phyloP scores from a whole-genome alignment of 1,284 basidiomycete genomes.

The Ganoderma leucocontextum region DNA sequence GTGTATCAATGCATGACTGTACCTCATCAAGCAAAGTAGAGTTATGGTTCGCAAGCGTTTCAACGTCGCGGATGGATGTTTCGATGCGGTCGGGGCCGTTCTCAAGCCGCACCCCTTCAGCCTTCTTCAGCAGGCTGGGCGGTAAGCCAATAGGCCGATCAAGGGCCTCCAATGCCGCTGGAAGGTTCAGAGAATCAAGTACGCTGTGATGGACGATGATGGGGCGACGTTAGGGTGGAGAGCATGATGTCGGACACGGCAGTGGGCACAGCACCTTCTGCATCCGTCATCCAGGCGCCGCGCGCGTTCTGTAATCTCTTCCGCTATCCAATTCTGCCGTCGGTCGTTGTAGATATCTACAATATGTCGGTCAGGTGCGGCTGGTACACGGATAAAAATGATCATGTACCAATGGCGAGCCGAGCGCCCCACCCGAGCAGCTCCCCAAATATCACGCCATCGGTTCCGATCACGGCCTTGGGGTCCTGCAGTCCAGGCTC shows the following conservation, averaged over 20 bases:
- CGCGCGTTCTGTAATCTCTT: slow-evolving; percentile 70
- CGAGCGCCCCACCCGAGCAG: slow-evolving; percentile 91
- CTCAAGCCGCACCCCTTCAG: slow-evolving; percentile 84
- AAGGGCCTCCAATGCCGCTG: slow-evolving; percentile 87
- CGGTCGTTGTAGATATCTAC: slow-evolving; percentile 90
- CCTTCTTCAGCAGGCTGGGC: slow-evolving; percentile 86
- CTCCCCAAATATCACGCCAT: slow-evolving; percentile 75
- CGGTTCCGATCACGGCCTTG: slow-evolving; percentile 53
- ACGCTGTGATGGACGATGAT: slow-evolving; percentile 52
- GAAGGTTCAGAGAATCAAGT: slow-evolving; percentile 81
- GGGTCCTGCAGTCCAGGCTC: slow-evolving; percentile 74
- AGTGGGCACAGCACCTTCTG: slow-evolving; percentile 58
- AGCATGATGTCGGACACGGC: neutral
- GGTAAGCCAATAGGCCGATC: slow-evolving; percentile 90
- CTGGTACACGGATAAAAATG: slow-evolving; percentile 11
- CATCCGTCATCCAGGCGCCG: slow-evolving; percentile 73
- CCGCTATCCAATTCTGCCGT: slow-evolving; percentile 77
- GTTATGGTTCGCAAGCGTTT: slow-evolving; percentile 72
- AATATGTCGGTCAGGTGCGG: neutral
- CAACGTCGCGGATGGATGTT: slow-evolving; percentile 77
- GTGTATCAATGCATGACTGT: neutral
- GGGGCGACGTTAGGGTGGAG: neutral
- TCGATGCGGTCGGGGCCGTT: slow-evolving; percentile 81
- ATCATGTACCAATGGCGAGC: slow-evolving; percentile 81
- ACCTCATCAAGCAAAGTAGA: slow-evolving; percentile 81